A percentile compares a stretch with the other conserved stretches of the same genome.
Conservation (phyloP, 1,284 basidiomycete genomes). For the Ustilago shanxiensis region DNA sequence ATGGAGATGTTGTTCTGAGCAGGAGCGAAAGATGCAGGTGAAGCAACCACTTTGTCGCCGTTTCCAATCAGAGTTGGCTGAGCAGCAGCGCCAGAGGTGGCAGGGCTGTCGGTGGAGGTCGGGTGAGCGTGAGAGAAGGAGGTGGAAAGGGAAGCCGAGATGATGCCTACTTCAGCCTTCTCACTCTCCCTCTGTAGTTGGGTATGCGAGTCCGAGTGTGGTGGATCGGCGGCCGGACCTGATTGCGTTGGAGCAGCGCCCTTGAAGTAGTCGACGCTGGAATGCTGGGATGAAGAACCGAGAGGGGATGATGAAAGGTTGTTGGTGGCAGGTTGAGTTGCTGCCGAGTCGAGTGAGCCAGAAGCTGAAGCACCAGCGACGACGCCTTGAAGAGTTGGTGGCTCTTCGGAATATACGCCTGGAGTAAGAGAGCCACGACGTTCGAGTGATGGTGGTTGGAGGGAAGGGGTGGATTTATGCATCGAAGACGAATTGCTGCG, state of each 20-base stretch:
- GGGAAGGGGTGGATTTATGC: constrained; percentile 7
- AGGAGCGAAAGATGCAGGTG: constrained; percentile 22
- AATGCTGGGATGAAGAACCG: constrained; percentile 14
- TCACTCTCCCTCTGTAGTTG: constrained; percentile 36
- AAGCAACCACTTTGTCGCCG: constrained; percentile 25
- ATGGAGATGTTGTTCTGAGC: constrained; percentile 33
- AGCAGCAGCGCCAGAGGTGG: background rate
- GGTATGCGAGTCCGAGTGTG: constrained; percentile 1
- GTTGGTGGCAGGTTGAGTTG: constrained; percentile 13
- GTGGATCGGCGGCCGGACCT: constrained; percentile 3
- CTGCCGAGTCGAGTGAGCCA: constrained; percentile 10
- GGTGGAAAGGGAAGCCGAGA: constrained; percentile 43
- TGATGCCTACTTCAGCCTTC: constrained; percentile 42
- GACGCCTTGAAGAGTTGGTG: constrained; percentile 23
- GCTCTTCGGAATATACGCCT: constrained; percentile 54
- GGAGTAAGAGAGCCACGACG: constrained; percentile 44
- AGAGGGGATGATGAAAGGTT: constrained; percentile 12
- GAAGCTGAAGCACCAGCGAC: constrained; percentile 2
- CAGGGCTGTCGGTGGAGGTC: constrained; percentile 1
- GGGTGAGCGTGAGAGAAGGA: constrained; percentile 17
- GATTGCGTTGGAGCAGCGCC: constrained; percentile 15
- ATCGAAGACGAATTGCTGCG: background rate
- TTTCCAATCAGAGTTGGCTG: constrained; percentile 12
- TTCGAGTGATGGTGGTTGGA: constrained; percentile 21
- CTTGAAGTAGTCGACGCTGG: constrained; percentile 41